Conservation (phyloP, 1,139 yeast species). For the Pichia sp. region DNA sequence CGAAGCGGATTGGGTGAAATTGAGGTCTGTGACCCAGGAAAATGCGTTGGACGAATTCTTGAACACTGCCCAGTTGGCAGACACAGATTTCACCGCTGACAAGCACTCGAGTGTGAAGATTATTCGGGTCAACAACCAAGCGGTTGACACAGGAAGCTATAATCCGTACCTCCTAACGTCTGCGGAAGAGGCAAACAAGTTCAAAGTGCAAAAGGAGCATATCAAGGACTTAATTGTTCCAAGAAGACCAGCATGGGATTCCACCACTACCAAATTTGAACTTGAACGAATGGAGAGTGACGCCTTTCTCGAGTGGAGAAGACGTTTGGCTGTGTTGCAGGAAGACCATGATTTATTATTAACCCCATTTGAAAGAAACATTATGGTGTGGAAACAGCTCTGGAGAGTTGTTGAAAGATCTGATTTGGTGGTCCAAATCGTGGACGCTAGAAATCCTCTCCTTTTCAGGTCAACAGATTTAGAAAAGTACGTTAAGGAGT, state of each 20-base stretch:
- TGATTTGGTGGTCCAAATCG: conserved; percentile 92
- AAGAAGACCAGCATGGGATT: conserved; percentile 84
- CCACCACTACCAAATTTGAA: conserved; percentile 65
- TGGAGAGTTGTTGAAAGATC: conserved; percentile 98
- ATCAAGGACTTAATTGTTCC: conserved; percentile 85
- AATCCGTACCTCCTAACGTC: conserved; percentile 54
- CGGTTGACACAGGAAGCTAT: conserved; percentile 35
- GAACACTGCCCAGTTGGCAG: conserved; percentile 92
- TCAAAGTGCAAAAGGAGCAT: conserved; percentile 66
- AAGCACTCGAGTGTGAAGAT: conserved; percentile 79
- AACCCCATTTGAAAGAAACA: conserved; percentile 95
- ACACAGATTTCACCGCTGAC: conserved; percentile 94
- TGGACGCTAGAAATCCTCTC: conserved; percentile 93
- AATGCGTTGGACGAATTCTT: conserved; percentile 90
- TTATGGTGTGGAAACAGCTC: conserved; percentile 96
- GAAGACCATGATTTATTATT: conserved; percentile 77
- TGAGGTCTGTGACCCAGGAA: conserved; percentile 93
- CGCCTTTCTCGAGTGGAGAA: conserved; percentile 90
- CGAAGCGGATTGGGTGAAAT: conserved; percentile 84
- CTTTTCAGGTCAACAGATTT: conserved; percentile 86
- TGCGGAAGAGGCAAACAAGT: conserved; percentile 62
- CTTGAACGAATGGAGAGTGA: conserved; percentile 86
- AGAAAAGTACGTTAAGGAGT: conserved; percentile 74
- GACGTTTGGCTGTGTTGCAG: conserved; percentile 78
- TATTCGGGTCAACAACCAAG: conserved; percentile 65